Base-by-base conservation (phyloP, 2,329 filamentous ascomycete genomes). In the Beauveria sp. region DNA sequence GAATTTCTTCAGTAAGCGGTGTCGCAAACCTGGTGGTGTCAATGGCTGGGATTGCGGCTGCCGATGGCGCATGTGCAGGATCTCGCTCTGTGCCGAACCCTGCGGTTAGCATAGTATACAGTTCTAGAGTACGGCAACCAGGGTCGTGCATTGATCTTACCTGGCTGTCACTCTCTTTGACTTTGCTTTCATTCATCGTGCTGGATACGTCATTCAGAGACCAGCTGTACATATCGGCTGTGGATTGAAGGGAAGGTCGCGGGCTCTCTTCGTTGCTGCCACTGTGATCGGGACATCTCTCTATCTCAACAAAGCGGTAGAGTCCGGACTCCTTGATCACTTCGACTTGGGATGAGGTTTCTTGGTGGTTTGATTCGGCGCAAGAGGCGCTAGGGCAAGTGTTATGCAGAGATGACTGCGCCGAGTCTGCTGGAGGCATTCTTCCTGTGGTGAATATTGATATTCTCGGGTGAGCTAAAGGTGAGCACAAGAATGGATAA, bases 11-110 rank as follows among this genome's bases (percentile, higher is more conserved):
- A 64, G 63, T 16, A 70, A 61, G 10, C 69, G 67, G 28, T 63
- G 63, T 8, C 69, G 64, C n/a, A 71, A 52, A 41, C 63, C 61
- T 1, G 61, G 65, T 18, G 69, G 68, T 5, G 67, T 68, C 12
- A 62, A 54, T 18, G 70, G 65, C 24, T 68, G 71, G 18, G 69
- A 70, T 28, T 61, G 61, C 24, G 51, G 58, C 30, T 55, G 28
- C 8, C 22, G 51, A 16, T 10, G 41, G 10, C 12, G 57, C 30
- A 54, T 22, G 12, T 26, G 14, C 28, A 61, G 16, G 43, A 61
- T 61, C 43, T 61, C 58, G 51, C 58, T 61, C 58, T 61, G 22
- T 16, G 26, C 37, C 40, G 22, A 2, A 46, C 18, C 7, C 14
- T 5, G 4, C 30, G 7, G 41, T 53, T n/a, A 59, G 40, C 16